Conservation (phyloP, 805 yeast genomes). For the Brettanomyces bruxellensis region DNA sequence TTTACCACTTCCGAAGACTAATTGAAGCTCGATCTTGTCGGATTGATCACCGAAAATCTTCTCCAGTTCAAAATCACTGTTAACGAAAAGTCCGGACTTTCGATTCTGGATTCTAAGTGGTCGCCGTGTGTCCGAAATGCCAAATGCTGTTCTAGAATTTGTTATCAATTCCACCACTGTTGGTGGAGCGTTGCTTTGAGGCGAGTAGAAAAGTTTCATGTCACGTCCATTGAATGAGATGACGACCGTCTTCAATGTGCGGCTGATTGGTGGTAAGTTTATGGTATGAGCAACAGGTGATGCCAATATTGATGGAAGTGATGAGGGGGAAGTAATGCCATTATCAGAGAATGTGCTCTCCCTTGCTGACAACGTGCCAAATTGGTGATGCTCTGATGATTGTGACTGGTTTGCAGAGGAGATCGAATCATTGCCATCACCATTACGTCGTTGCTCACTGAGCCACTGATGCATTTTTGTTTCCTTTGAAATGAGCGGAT, state of each 20-base stretch:
- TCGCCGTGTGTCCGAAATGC: slow-evolving; percentile 31
- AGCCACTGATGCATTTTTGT: slow-evolving; percentile 2
- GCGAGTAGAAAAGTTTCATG: slow-evolving; percentile 59
- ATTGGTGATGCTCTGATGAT: background rate
- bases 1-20: slow-evolving; percentile 16
- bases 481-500: slow-evolving; percentile 49
- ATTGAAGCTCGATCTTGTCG: slow-evolving; percentile 32
- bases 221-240: slow-evolving; percentile 44
- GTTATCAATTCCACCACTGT: slow-evolving; percentile 68
- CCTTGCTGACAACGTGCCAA: background rate
- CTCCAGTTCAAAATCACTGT: slow-evolving; percentile 39
- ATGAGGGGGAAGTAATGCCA: background rate
- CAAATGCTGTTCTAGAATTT: slow-evolving; percentile 67
- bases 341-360: background rate
- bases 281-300: background rate
- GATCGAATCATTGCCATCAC: background rate
- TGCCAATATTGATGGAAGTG: background rate
- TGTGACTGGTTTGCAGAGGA: background rate
- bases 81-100: slow-evolving; percentile 24
- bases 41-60: slow-evolving; percentile 26
- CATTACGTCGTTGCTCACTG: background rate
- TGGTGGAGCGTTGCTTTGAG: slow-evolving; percentile 68
- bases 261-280: background rate
- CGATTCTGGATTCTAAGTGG: slow-evolving; percentile 28
- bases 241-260: slow-evolving; percentile 23